Conservation (phyloP, 2,329 filamentous ascomycete species). For the Ceratocystis harringtonii region DNA sequence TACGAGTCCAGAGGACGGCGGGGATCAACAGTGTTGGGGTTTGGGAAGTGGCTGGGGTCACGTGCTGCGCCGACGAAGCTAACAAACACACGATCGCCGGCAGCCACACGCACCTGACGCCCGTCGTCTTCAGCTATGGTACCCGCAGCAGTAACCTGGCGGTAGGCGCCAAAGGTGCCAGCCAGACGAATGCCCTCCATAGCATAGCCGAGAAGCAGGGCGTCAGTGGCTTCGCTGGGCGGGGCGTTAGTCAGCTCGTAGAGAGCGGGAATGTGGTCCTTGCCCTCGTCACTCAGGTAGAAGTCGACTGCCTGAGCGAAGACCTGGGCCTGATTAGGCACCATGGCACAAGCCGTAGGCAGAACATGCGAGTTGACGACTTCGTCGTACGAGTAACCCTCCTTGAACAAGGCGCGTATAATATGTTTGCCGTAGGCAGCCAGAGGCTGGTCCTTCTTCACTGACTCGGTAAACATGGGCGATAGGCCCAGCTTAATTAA, state of each 20-base stretch:
- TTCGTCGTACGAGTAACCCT: conserved; percentile 46
- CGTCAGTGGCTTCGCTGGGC: conserved; percentile 42
- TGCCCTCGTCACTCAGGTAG: conserved; percentile 46
- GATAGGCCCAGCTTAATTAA: conserved; percentile 34
- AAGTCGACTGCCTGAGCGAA: conserved; percentile 62
- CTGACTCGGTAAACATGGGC: conserved; percentile 38
- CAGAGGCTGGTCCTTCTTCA: conserved; percentile 39
- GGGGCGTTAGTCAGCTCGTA: conserved; percentile 42
- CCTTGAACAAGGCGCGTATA: conserved; percentile 48
- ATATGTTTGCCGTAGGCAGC: conserved; percentile 49
- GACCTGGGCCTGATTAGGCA: conserved; percentile 56
- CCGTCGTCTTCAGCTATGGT: conserved; percentile 35
- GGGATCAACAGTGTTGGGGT: conserved; percentile 45
- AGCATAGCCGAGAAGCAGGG: conserved; percentile 51
- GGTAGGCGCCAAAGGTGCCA: conserved; percentile 46
- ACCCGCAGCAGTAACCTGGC: conserved; percentile 34
- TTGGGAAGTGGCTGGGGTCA: conserved; percentile 44
- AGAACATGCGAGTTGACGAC: conserved; percentile 58
- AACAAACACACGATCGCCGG: conserved; percentile 47
- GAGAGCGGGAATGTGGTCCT: conserved; percentile 43
- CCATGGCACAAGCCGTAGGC: conserved; percentile 49
- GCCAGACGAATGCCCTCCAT: conserved; percentile 58
- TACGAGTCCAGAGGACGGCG: conserved; percentile 49
- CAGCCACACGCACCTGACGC: conserved; percentile 32
- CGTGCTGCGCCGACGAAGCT: conserved; percentile 44